These are phyloP conservation scores for Hanseniaspora singularis DNA, from an alignment of 805 yeast species.

Conservation along the genomic window DNA sequence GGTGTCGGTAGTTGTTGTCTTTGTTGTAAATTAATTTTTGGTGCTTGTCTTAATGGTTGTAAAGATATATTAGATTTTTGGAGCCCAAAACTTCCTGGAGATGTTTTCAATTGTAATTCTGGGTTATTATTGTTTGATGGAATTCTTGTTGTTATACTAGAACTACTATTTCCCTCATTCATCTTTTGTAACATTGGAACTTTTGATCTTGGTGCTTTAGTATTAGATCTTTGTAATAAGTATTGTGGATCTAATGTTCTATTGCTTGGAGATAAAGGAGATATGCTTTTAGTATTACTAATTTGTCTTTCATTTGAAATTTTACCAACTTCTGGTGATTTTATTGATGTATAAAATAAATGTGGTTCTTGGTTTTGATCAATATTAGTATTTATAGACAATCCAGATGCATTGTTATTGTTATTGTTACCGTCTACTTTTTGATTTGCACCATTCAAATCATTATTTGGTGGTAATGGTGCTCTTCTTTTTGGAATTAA, in stretches of 20 bases:
- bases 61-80: conserved; percentile 2
- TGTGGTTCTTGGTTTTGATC: too few species aligned
- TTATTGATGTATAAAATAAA: too few species aligned
- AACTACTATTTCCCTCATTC: not conserved
- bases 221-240: conserved; percentile 9
- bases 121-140: too few species aligned
- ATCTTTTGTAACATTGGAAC: conserved; percentile 8
- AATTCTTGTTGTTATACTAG: not conserved
- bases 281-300: conserved; percentile 19
- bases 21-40: conserved; percentile 16
- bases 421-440: not conserved
- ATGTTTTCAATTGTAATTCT: too few species aligned
- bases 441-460: too few species aligned
- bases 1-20: conserved; percentile 23
- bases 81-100: conserved; percentile 6
- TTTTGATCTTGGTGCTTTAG: conserved; percentile 14
- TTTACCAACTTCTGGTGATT: not conserved
- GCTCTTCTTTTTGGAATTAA: conserved; percentile 43
- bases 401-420: not conserved
- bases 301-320: not conserved
- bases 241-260: conserved; percentile 17
- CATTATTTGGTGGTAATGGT: conserved; percentile 42
- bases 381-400: not conserved
- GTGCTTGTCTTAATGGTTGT: conserved; percentile 16
- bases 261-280: conserved; percentile 21